Evolutionary conservation across 495 filamentous ascomycete species (phyloP).

Genomic region (Daldinia concentrica): DNA sequence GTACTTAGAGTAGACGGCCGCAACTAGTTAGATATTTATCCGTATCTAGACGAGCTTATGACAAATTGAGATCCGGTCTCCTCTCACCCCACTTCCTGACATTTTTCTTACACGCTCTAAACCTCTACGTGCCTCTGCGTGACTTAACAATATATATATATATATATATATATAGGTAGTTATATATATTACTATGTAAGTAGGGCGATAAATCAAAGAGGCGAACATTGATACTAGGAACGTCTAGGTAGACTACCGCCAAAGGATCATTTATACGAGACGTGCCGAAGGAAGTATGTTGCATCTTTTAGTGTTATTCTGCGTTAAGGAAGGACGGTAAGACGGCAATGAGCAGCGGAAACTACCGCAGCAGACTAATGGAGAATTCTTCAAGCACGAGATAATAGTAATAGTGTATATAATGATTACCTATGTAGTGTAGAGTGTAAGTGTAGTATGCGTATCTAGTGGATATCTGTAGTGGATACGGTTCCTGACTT

Average conservation of each 20-base stretch:
- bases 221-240: background rate
- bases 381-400: background rate
- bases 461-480: background rate
- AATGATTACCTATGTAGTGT: background rate
- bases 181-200: too few relatives aligned
- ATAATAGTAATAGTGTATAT: background rate
- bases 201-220: background rate
- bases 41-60: slow-evolving; percentile 2
- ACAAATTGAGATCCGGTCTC: slow-evolving; percentile 23
- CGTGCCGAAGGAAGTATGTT: background rate
- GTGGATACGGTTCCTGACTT: background rate
- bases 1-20: background rate
- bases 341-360: background rate
- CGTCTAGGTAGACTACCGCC: background rate
- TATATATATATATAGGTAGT: too few relatives aligned
- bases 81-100: background rate
- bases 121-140: background rate
- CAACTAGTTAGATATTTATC: background rate
- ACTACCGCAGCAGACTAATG: background rate
- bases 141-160: background rate
- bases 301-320: background rate
- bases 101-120: background rate
- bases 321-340: background rate
- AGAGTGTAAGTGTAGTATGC: background rate
- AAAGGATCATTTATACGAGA: background rate